Evolutionary conservation across 1,284 basidiomycete species (phyloP), one percentile per base, ranked within the genome.

Genomic region (Moesziomyces sp.): DNA sequence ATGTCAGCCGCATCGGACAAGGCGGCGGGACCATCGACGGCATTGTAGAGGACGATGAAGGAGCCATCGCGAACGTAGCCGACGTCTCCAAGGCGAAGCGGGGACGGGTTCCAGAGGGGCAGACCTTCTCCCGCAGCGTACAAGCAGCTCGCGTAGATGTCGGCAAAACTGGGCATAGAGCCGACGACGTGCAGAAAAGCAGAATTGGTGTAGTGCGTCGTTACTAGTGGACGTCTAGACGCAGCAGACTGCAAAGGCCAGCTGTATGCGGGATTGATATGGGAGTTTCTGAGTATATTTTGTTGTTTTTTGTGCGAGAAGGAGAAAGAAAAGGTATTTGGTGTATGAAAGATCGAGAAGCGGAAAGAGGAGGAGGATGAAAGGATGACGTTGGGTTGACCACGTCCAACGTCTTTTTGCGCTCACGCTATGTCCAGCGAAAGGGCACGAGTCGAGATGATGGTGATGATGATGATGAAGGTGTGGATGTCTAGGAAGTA

Each of bases 11-110:
- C 69, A 59, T 74, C 47, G 1, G 65, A 67, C 16, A 68, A 44
- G 21, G 58, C 46, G 18, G 38, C 52, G 1, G 66, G 64, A 21
- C 76, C 77, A 28, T 78, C 68, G 52, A 68, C 58, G n/a, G 74
- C 71, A 28, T 76, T 76, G 68, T 57, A 80, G 30, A 80, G 71
- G 16, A 58, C 63, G 26, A 64, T 64, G 64, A 80, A 80, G 13
- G 71, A 57, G 35, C 78, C 78, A 53, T 80, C 67, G 13, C 76
- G 71, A 38, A 80, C 55, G 52, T 66, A 78, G 33, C 78, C 78
- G 44, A 76, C 61, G 51, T 74, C 74, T 21, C 69, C 74, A 4
- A 76, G 67, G 40, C 58, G 61, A 21, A 70, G 65, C 19, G 72
- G 68, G 11, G 71, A 72, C 18, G 77, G 77, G 45, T 79, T 77